Evolutionary conservation across 2,329 filamentous ascomycete genomes (phyloP).

Genomic region (Ambrosiella cleistominuta): DNA sequence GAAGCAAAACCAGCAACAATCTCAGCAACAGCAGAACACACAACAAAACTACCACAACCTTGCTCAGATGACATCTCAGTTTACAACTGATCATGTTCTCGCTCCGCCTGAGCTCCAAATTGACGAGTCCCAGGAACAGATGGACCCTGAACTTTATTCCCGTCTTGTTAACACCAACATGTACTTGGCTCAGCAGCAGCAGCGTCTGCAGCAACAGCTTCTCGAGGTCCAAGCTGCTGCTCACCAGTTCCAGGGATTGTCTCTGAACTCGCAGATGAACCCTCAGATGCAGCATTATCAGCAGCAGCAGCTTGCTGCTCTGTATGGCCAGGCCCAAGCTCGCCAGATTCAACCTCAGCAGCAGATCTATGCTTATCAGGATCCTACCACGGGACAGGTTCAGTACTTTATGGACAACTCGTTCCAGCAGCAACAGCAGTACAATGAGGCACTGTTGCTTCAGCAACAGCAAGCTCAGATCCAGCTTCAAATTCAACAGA

Average conservation of each 20-base stretch:
- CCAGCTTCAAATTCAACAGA: conserved; percentile 26
- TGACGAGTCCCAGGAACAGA: conserved; percentile 49
- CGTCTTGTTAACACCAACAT: conserved; percentile 82
- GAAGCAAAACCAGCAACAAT: conserved; percentile 17
- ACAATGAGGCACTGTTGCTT: conserved; percentile 17
- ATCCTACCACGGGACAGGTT: conserved; percentile 71
- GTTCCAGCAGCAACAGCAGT: conserved; percentile 24
- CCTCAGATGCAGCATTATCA: conserved; percentile 31
- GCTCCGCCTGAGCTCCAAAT: conserved; percentile 68
- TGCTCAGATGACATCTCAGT: conserved; percentile 28
- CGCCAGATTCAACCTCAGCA: conserved; percentile 14
- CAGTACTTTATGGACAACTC: conserved; percentile 60
- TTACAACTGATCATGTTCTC: conserved; percentile 77
- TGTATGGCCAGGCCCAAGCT: conserved; percentile 23
- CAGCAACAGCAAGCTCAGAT: conserved; percentile 29
- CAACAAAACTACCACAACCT: conserved; percentile 19
- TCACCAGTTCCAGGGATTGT: conserved; percentile 66
- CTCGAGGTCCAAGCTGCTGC: conserved; percentile 66
- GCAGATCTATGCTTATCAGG: conserved; percentile 50
- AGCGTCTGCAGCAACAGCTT: conserved; percentile 85
- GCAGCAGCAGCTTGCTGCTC: conserved; percentile 25
- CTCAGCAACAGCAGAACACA: conserved; percentile 14
- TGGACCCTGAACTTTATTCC: conserved; percentile 75
- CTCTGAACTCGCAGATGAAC: conserved; percentile 40
- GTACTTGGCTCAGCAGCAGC: conserved; percentile 86